Evolutionary conservation across 805 yeast genomes (phyloP).

Genomic region (Pichia heedii): DNA sequence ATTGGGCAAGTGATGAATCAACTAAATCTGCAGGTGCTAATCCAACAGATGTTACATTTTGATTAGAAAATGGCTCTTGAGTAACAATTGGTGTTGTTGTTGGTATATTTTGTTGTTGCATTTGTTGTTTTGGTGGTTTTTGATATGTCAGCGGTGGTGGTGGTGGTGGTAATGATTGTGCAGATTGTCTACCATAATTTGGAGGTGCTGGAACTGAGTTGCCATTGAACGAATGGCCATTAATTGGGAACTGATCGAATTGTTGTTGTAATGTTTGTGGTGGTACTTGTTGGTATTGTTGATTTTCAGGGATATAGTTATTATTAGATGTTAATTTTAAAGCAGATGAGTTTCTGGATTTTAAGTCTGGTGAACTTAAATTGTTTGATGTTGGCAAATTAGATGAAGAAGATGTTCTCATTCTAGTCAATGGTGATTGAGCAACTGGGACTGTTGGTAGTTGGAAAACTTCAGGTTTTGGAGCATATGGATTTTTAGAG

Average conservation of each 20-base stretch:
- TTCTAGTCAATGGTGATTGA: constrained; percentile 10
- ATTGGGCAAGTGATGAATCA: constrained; percentile 31
- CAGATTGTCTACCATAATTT: constrained; percentile 2
- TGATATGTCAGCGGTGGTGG: constrained; percentile 7
- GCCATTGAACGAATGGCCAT: neutral
- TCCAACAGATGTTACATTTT: neutral
- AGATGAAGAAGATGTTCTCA: neutral
- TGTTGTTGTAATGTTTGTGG: constrained; percentile 3
- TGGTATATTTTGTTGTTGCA: neutral
- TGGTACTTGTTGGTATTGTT: constrained; percentile 11
- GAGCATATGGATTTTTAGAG: constrained; percentile 29
- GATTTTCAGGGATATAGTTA: neutral
- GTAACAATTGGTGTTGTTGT: constrained; percentile 31
- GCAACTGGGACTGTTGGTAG: constrained; percentile 15
- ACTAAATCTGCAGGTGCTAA: constrained; percentile 19
- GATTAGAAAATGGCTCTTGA: neutral
- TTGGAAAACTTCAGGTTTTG: constrained; percentile 20
- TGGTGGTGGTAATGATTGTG: constrained; percentile 16
- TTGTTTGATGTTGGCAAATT: constrained; percentile 3
- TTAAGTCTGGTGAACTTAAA: constrained; percentile 12
- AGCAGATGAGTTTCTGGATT: constrained; percentile 5
- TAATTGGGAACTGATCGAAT: neutral
- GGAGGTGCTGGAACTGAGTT: constrained; percentile 7
- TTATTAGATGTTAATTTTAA: constrained; percentile 2
- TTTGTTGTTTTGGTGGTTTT: constrained; percentile 3